These are phyloP conservation scores for Boletus coccyginus DNA, from an alignment of 768 basidiomycete genomes.

Conservation along the genomic window DNA sequence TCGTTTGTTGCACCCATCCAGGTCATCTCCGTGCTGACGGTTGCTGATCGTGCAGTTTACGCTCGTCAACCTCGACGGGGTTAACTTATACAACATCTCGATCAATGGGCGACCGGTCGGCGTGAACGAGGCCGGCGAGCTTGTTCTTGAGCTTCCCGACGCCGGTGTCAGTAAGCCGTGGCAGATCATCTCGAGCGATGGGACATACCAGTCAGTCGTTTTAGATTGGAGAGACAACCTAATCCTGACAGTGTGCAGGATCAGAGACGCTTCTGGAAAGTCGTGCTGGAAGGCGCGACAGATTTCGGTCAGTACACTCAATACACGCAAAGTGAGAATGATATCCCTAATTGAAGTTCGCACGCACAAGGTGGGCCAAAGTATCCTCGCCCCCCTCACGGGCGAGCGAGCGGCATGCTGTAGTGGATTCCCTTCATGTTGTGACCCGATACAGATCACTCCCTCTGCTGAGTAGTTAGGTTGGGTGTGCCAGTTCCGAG, in stretches of 20 bases:
- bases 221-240: too few species aligned
- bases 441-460: not conserved
- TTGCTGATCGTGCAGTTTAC: not conserved
- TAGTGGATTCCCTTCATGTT: constrained; percentile 10
- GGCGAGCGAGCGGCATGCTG: not conserved
- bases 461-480: too few species aligned
- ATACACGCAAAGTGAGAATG: not conserved
- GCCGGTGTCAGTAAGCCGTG: not conserved
- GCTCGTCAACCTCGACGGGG: not conserved
- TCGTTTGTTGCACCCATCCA: not conserved
- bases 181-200: not conserved
- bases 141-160: not conserved
- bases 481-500: too few species aligned
- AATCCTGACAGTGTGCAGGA: not conserved
- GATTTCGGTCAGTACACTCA: not conserved
- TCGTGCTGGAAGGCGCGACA: not conserved
- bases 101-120: not conserved
- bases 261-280: not conserved
- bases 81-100: not conserved
- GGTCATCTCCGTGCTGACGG: not conserved
- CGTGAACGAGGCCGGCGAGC: not conserved
- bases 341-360: not conserved
- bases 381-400: too few species aligned
- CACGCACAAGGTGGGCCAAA: too few species aligned
- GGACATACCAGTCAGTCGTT: not conserved